These are phyloP conservation scores for Dioscorea alata DNA, from an alignment of 106 monocot species.

Conservation along the genomic window DNA sequence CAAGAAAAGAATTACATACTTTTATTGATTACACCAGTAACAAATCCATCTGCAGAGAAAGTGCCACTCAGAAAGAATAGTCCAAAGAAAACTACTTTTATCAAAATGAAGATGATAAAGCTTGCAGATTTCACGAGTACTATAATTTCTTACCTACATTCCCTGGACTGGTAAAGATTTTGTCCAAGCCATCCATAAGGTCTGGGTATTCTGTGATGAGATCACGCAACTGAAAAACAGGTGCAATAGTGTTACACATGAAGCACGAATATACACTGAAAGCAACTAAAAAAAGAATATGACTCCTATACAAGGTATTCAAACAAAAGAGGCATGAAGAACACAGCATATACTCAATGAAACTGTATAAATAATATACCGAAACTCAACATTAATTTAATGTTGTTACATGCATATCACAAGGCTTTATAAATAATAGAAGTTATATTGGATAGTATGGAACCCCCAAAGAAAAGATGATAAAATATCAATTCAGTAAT, in stretches of 20 bases:
- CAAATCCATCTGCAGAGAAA: slow-evolving; percentile 65
- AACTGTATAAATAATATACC: no score
- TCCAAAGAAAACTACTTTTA: background rate
- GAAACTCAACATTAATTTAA: no score
- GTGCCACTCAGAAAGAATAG: background rate
- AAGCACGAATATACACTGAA: no score
- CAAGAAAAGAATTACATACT: slow-evolving; percentile 41
- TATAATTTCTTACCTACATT: slow-evolving; percentile 48
- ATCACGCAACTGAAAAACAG: slow-evolving; percentile 58
- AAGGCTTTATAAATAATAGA: no score
- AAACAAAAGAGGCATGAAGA: no score
- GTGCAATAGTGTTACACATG: background rate
- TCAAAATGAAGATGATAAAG: background rate
- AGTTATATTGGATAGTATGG: no score
- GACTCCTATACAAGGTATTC: no score
- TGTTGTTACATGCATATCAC: no score
- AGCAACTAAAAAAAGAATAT: no score
- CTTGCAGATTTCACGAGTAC: background rate
- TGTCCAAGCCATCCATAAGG: slow-evolving; percentile 82
- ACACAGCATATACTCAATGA: no score
- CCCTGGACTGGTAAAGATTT: slow-evolving; percentile 72
- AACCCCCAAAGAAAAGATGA: no score
- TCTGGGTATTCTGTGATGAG: slow-evolving; percentile 75
- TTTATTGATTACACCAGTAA: slow-evolving; percentile 65
- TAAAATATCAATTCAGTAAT: no score